Base-by-base conservation (phyloP, 805 yeast species). In the Candida chilensis region DNA sequence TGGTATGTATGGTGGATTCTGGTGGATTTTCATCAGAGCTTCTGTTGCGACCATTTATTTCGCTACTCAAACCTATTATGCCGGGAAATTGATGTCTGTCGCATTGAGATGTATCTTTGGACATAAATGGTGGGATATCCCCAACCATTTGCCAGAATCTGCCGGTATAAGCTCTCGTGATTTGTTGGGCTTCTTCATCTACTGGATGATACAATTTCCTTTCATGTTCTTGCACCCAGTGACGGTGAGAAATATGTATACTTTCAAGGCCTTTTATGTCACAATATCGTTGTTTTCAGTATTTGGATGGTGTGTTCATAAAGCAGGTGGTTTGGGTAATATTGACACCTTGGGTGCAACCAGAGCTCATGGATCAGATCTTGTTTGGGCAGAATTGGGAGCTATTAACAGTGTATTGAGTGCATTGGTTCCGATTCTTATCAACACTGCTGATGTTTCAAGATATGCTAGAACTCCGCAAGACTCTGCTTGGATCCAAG, bases 1-100 rank as follows among this genome's bases (percentile, higher is more conserved):
- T 32, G 51, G 52, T 4, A 37, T 34, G 31, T 20, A 35, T 20
- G 32, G 35, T 22, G 20, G 31, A 12, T 31, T 25, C 16, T 37
- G 32, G 20, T 31, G 35, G 15, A 33, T 39, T 20, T 34, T 38
- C 7, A 27, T 32, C n/a, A 28, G 41, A 24, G 18, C 31, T n/a
- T 22, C 37, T 17, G 39, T 40, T n/a, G 41, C 43, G 3, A 20
- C 33, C 5, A 31, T 37, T 26, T 39, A 38, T 36, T 39, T 33
- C 20, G 37, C 37, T 17, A 37, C 34, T 14, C 38, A 39, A 18
- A 24, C 42, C 2, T 37, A 25, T 27, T 25, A 31, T 10, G 40
- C 40, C 10, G 25, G 30, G 15, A 5, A 27, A 8, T 24, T 12
- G 16, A 24, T 5, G 13, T 16, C 13, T 14, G 16, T 9, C n/a